Conservation (phyloP, 2,329 filamentous ascomycete species). For the Ceratocystis destructans region DNA sequence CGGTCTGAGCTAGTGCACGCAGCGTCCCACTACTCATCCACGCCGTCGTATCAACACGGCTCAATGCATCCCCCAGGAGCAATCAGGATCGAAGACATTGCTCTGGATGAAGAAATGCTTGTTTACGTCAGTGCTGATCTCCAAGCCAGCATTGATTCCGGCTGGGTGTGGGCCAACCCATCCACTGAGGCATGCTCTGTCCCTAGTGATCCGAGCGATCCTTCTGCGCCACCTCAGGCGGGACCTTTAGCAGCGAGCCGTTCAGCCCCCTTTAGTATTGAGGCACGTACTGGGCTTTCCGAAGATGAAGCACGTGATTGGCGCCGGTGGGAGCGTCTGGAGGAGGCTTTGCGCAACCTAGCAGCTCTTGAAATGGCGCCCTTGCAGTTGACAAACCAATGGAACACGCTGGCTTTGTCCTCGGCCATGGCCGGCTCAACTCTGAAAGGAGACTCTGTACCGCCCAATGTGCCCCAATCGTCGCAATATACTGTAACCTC, state of each 20-base stretch:
- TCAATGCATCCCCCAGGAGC: neutral
- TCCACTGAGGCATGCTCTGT: slow-evolving; percentile 19
- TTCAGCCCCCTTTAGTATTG: slow-evolving; percentile 33
- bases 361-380: slow-evolving; percentile 9
- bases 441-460: slow-evolving; percentile 1
- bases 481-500: neutral
- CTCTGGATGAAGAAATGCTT: slow-evolving; percentile 71
- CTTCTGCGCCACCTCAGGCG: slow-evolving; percentile 18
- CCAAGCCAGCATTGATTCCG: slow-evolving; percentile 48
- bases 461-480: neutral
- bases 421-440: slow-evolving; percentile 2
- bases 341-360: slow-evolving; percentile 28
- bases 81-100: slow-evolving; percentile 28
- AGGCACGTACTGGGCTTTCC: slow-evolving; percentile 38
- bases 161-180: slow-evolving; percentile 59
- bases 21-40: neutral
- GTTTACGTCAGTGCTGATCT: slow-evolving; percentile 77
- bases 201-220: slow-evolving; percentile 21
- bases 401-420: slow-evolving; percentile 17
- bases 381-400: slow-evolving; percentile 11
- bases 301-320: slow-evolving; percentile 51
- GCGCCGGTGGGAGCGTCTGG: slow-evolving; percentile 68
- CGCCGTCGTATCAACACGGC: slow-evolving; percentile 13
- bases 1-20: slow-evolving; percentile 30
- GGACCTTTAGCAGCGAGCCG: slow-evolving; percentile 23